A percentile compares a stretch with the other conserved stretches of the same genome.
Evolutionary conservation across 306 rosid genomes (phyloP).

Genomic region (Gleditsia sinensis): DNA sequence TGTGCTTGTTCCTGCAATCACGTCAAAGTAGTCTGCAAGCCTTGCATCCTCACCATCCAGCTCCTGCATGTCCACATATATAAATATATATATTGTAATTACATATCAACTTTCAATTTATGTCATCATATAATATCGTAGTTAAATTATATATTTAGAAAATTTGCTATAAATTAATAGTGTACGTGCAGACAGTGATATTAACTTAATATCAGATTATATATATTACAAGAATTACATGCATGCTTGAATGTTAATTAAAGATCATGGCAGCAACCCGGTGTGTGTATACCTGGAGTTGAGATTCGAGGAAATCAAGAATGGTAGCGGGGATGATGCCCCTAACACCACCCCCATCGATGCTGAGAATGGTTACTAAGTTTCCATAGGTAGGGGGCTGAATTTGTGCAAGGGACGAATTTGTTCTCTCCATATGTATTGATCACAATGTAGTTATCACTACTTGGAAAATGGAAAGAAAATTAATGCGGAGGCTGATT

Average conservation of each 20-base stretch:
- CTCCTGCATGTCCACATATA: slow-evolving; percentile 42
- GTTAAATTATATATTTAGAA: not conserved
- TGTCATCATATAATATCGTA: no score
- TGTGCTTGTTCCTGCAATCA: slow-evolving; percentile 74
- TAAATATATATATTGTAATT: no score
- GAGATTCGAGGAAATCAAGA: slow-evolving; percentile 48
- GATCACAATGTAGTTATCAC: no score
- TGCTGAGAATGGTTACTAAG: slow-evolving; percentile 52
- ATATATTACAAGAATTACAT: no score
- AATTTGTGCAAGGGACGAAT: slow-evolving; percentile 24
- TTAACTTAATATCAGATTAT: no score
- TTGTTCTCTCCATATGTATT: slow-evolving; percentile 12
- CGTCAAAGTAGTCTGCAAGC: slow-evolving; percentile 74
- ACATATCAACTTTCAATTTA: not conserved
- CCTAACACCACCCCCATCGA: slow-evolving; percentile 72
- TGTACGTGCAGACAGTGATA: no score
- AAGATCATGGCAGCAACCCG: no score
- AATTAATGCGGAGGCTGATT: no score
- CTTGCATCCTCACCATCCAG: slow-evolving; percentile 70
- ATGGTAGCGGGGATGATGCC: slow-evolving; percentile 61
- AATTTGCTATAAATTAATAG: not conserved
- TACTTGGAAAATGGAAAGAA: not conserved
- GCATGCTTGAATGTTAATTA: no score
- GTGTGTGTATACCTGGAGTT: slow-evolving; percentile 48
- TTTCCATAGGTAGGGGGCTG: slow-evolving; percentile 57